Evolutionary conservation across 2,329 filamentous ascomycete species (phyloP).

Genomic region (Amauroascus verrucosus): DNA sequence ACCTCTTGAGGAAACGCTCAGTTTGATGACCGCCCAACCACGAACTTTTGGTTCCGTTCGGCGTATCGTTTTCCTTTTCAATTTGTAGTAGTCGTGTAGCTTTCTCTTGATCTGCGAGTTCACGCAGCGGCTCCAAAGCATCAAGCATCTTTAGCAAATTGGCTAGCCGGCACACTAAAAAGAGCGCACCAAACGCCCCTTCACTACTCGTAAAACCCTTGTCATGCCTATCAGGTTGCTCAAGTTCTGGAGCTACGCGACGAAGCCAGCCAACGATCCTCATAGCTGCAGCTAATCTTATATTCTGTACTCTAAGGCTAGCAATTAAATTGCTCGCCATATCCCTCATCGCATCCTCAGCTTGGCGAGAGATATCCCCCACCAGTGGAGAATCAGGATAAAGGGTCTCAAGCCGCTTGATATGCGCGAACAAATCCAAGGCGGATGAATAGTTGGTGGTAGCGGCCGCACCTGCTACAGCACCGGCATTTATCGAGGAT

Average conservation of each 20-base stretch:
- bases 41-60: constrained; percentile 16
- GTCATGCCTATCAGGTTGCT: constrained; percentile 32
- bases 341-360: constrained; percentile 76
- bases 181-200: constrained; percentile 67
- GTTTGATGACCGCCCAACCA: constrained; percentile 68
- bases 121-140: constrained; percentile 72
- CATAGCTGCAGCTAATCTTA: constrained; percentile 84
- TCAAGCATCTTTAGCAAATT: constrained; percentile 70
- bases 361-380: constrained; percentile 60
- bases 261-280: constrained; percentile 86
- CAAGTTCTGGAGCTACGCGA: constrained; percentile 72
- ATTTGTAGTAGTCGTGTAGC: constrained; percentile 32
- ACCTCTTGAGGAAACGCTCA: constrained; percentile 85
- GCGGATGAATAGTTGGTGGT: constrained; percentile 75
- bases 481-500: constrained; percentile 30
- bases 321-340: constrained; percentile 77
- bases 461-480: constrained; percentile 35
- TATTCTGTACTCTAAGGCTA: constrained; percentile 61
- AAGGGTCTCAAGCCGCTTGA: constrained; percentile 70
- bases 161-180: constrained; percentile 73
- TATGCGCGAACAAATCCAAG: constrained; percentile 85
- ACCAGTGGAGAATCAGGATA: constrained; percentile 73
- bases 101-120: constrained; percentile 81
- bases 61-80: constrained; percentile 18
- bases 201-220: constrained; percentile 36